Percentiles rank a stretch among this genome's conserved stretches.
Evolutionary conservation across 192 early-diverging fungal genomes (phyloP).

Genomic region (Coemansia sp.): DNA sequence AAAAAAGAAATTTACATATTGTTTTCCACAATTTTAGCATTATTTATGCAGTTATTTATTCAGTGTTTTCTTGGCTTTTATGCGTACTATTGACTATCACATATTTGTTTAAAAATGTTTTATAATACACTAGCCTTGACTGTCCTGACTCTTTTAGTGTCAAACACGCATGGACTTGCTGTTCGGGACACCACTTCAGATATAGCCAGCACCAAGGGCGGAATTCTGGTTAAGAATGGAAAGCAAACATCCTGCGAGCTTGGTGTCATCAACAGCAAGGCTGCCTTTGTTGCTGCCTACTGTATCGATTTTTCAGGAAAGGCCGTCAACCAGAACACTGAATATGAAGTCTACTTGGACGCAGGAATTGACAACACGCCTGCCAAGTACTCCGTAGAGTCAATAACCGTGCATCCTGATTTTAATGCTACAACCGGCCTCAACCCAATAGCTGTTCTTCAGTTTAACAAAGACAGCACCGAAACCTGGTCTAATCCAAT

Average conservation of each 20-base stretch:
- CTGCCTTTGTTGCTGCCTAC: background rate
- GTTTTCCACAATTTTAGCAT: too few species aligned
- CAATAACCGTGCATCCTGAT: background rate
- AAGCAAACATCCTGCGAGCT: slow-evolving; percentile 13
- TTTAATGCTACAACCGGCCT: background rate
- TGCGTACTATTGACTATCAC: too few species aligned
- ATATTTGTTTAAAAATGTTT: too few species aligned
- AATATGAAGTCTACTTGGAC: slow-evolving; percentile 15
- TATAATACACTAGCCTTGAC: too few species aligned
- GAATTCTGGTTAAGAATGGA: background rate
- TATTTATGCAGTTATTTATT: too few species aligned
- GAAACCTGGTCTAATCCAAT: slow-evolving; percentile 1
- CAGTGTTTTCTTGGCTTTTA: too few species aligned
- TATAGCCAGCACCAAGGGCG: background rate
- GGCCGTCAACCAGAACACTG: background rate
- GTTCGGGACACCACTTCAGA: background rate
- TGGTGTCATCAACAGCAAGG: slow-evolving; percentile 5
- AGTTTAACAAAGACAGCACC: background rate
- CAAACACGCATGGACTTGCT: background rate
- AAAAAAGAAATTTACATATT: too few species aligned
- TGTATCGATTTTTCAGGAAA: slow-evolving; percentile 13
- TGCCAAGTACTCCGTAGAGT: slow-evolving; percentile 1
- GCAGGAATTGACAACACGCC: slow-evolving; percentile 12
- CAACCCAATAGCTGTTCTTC: slow-evolving; percentile 11
- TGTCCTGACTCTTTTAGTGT: too few species aligned